Evolutionary conservation across 2,329 filamentous ascomycete genomes (phyloP).

Genomic region (Aschersonia sp.): DNA sequence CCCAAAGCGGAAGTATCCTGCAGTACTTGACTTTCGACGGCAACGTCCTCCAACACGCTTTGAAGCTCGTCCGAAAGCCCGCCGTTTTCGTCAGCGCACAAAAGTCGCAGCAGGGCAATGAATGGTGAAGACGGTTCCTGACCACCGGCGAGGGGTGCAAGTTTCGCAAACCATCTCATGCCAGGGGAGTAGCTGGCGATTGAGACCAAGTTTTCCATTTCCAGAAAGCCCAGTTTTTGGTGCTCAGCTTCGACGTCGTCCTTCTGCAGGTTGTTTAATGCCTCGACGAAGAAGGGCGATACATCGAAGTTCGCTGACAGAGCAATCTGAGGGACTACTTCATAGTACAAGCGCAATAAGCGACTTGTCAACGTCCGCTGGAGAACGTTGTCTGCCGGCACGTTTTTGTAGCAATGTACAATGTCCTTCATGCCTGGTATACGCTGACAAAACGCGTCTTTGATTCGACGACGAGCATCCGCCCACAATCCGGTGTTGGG

Average conservation of each 20-base stretch:
- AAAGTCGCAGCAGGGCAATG: conserved; percentile 46
- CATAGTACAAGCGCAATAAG: conserved; percentile 72
- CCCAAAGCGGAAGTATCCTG: conserved; percentile 33
- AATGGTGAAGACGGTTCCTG: conserved; percentile 42
- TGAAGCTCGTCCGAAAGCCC: conserved; percentile 28
- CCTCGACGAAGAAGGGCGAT: conserved; percentile 57
- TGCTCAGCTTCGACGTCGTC: conserved; percentile 33
- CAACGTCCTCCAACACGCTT: conserved; percentile 43
- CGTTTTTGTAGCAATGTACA: conserved; percentile 57
- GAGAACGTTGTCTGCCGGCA: conserved; percentile 52
- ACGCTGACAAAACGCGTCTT: conserved; percentile 62
- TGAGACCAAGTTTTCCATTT: conserved; percentile 67
- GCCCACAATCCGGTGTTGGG: conserved; percentile 42
- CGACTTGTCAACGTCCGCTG: conserved; percentile 69
- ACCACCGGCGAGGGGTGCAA: conserved; percentile 38
- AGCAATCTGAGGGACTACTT: conserved; percentile 64
- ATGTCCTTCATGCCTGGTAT: conserved; percentile 75
- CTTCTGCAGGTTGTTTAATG: conserved; percentile 47
- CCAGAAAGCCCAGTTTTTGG: conserved; percentile 47
- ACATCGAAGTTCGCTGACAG: conserved; percentile 81
- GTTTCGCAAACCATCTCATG: conserved; percentile 84
- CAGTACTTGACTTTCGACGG: conserved; percentile 53
- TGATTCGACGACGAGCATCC: conserved; percentile 51
- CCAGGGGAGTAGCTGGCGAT: conserved; percentile 69
- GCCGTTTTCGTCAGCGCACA: conserved; percentile 15